phyloP scores from a whole-genome alignment of 305 asterid genomes.

The Lippia alba region DNA sequence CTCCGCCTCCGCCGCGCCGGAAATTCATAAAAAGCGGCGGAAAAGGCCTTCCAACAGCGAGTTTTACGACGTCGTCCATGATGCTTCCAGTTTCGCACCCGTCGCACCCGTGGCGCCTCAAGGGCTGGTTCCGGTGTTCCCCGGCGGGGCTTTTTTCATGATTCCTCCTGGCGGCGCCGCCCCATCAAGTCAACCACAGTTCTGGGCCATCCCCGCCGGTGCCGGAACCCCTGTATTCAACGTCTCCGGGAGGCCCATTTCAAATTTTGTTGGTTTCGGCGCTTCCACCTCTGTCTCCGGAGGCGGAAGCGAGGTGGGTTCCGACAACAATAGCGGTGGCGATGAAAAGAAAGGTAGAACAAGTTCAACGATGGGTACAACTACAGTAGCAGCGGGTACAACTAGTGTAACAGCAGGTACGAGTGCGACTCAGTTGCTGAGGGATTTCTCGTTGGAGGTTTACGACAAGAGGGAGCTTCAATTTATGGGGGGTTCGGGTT shows the following conservation, averaged over 20 bases:
- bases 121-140: constrained; percentile 69
- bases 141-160: constrained; percentile 66
- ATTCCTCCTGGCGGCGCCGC: constrained; percentile 52
- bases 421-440: constrained; percentile 47
- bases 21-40: constrained; percentile 45
- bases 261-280: constrained; percentile 45
- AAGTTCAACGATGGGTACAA: constrained; percentile 26
- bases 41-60: constrained; percentile 58
- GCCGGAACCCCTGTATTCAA: constrained; percentile 62
- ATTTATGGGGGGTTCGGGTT: constrained; percentile 67
- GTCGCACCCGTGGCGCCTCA: constrained; percentile 65
- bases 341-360: constrained; percentile 33
- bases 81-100: constrained; percentile 63
- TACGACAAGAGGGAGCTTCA: constrained; percentile 80
- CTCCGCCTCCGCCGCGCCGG: constrained; percentile 33
- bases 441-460: constrained; percentile 64
- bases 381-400: constrained; percentile 21
- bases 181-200: constrained; percentile 57
- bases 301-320: constrained; percentile 26
- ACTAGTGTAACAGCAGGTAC: constrained; percentile 26
- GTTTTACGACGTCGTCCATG: constrained; percentile 53
- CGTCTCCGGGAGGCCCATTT: constrained; percentile 54
- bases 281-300: constrained; percentile 23
- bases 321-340: constrained; percentile 23
- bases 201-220: constrained; percentile 78